Percentiles rank a stretch among this genome's conserved stretches.
Evolutionary conservation across 495 filamentous ascomycete species (phyloP).

Genomic region (Penicillium roqueforti): DNA sequence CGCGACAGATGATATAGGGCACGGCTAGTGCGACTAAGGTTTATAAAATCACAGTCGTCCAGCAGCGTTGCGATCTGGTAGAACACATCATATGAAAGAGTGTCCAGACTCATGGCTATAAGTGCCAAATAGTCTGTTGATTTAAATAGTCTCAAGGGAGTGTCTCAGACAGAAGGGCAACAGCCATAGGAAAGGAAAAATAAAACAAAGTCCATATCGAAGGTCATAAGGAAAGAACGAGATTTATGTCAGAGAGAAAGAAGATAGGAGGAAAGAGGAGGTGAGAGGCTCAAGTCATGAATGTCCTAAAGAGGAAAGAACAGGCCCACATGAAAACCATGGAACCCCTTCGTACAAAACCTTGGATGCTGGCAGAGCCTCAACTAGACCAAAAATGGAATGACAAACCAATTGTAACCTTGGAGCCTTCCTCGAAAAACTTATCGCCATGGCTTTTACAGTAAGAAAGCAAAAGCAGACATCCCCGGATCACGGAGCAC

Average conservation of each 20-base stretch:
- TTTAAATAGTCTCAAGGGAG: not conserved
- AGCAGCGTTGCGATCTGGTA: slow-evolving; percentile 50
- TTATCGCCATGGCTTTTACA: no score
- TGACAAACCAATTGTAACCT: no score
- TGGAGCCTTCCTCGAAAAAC: no score
- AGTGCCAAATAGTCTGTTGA: not conserved
- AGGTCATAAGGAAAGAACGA: not conserved
- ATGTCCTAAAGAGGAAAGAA: not conserved
- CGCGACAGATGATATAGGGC: slow-evolving; percentile 50
- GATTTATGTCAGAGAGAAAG: not conserved
- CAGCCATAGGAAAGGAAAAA: not conserved
- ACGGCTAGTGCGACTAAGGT: slow-evolving; percentile 48
- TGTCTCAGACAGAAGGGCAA: not conserved
- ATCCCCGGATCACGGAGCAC: not conserved
- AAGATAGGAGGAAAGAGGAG: not conserved
- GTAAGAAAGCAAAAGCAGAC: not conserved
- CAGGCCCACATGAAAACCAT: not conserved
- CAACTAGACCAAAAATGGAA: not conserved
- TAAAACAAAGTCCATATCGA: not conserved
- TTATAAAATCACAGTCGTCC: slow-evolving; percentile 38
- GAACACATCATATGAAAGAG: slow-evolving; percentile 61
- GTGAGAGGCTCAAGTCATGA: not conserved
- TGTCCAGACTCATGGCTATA: slow-evolving; percentile 33
- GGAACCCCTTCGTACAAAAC: not conserved
- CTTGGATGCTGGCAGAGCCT: not conserved